Conservation (phyloP, 306 rosid genomes). For the Pyrus betulifolia region DNA sequence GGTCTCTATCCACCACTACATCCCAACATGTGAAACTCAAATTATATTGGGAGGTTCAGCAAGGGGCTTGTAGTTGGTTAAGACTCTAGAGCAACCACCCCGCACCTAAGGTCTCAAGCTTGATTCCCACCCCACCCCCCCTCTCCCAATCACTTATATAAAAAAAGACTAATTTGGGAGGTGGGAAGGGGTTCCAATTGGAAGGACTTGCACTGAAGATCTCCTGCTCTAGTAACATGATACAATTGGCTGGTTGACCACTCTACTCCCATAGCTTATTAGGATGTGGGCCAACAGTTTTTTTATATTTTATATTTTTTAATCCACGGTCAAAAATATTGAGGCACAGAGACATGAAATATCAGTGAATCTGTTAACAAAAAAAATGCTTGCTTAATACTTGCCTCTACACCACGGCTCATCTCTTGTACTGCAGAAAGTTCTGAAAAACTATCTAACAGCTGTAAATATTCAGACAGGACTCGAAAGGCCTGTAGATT, state of each 20-base stretch:
- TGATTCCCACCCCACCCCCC: no score
- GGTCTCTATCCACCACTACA: neutral
- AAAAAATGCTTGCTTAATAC: slow-evolving; percentile 19
- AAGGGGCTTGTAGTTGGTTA: neutral
- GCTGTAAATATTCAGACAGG: slow-evolving; percentile 87
- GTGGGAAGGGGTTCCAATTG: neutral
- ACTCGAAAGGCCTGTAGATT: slow-evolving; percentile 90
- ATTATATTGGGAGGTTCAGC: neutral
- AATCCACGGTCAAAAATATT: neutral
- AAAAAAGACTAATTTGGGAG: neutral
- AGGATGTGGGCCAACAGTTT: neutral
- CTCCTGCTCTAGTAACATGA: neutral
- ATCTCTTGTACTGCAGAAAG: slow-evolving; percentile 90
- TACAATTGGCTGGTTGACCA: neutral
- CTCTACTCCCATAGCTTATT: neutral
- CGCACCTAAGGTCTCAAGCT: neutral
- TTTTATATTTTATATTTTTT: neutral
- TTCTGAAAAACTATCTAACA: slow-evolving; percentile 80
- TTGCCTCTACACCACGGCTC: slow-evolving; percentile 90
- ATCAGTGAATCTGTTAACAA: neutral
- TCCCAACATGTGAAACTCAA: neutral
- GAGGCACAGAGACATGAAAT: neutral
- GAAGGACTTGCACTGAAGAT: neutral
- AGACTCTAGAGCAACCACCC: neutral
- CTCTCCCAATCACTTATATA: neutral